Evolutionary conservation across 768 basidiomycete genomes (phyloP).

Genomic region (Postia placenta): DNA sequence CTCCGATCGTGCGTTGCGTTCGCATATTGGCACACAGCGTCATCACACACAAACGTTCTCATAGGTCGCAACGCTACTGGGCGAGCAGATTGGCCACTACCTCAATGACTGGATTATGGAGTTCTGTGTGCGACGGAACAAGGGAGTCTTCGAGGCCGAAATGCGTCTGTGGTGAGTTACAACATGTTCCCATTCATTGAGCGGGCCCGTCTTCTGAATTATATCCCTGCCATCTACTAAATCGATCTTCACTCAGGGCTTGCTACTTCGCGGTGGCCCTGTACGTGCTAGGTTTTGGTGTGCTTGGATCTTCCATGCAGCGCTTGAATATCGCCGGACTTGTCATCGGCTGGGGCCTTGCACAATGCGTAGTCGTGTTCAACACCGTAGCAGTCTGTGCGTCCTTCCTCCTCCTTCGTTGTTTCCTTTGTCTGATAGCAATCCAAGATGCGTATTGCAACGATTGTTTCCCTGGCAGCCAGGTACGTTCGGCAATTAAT

Average conservation of each 20-base stretch:
- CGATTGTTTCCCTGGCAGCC: conserved; percentile 42
- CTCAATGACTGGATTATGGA: conserved; percentile 46
- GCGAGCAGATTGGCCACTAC: conserved; percentile 46
- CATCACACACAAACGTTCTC: neutral
- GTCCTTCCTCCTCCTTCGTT: conserved; percentile 15
- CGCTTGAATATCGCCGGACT: conserved; percentile 44
- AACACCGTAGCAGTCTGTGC: conserved; percentile 58
- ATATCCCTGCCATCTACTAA: too few species aligned
- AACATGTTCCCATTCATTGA: neutral
- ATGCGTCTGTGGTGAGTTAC: conserved; percentile 47
- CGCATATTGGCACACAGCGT: neutral
- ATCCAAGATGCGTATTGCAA: conserved; percentile 40
- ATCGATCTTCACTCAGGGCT: conserved; percentile 32
- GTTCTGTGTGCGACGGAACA: conserved; percentile 35
- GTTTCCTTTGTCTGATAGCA: neutral
- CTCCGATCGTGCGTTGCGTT: conserved; percentile 40
- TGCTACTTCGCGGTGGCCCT: conserved; percentile 54
- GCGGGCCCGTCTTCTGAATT: too few species aligned
- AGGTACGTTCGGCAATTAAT: conserved; percentile 23
- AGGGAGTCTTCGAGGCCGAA: conserved; percentile 51
- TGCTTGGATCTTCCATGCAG: conserved; percentile 51
- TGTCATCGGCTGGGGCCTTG: conserved; percentile 65
- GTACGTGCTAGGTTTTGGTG: conserved; percentile 56
- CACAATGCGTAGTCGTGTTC: conserved; percentile 50
- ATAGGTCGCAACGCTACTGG: conserved; percentile 43